These are phyloP conservation scores for Telopea speciosissima DNA, from an alignment of 177 flowering plant species.

Conservation along the genomic window DNA sequence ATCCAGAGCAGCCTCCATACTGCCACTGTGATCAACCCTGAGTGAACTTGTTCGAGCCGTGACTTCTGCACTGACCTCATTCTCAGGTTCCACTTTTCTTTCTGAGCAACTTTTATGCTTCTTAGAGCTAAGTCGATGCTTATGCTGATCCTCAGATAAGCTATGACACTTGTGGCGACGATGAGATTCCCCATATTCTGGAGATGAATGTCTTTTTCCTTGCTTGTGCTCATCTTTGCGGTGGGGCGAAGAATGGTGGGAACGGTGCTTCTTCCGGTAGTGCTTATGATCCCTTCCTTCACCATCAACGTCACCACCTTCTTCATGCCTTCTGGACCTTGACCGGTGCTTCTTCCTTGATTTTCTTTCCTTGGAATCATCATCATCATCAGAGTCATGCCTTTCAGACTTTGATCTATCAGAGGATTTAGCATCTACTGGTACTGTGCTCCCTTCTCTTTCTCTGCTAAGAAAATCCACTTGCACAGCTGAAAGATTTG, in stretches of 20 bases:
- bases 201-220: slow-evolving; percentile 41
- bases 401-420: slow-evolving; percentile 24
- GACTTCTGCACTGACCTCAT: slow-evolving; percentile 26
- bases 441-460: slow-evolving; percentile 58
- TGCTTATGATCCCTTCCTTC: slow-evolving; percentile 32
- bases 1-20: slow-evolving; percentile 34
- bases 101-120: slow-evolving; percentile 25
- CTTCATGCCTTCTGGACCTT: slow-evolving; percentile 24
- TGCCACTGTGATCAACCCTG: slow-evolving; percentile 22
- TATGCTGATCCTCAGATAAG: slow-evolving; percentile 20
- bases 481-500: slow-evolving; percentile 27
- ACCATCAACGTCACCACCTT: slow-evolving; percentile 16
- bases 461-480: slow-evolving; percentile 27
- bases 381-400: slow-evolving; percentile 29
- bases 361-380: slow-evolving; percentile 30
- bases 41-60: slow-evolving; percentile 30
- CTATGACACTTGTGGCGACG: slow-evolving; percentile 17
- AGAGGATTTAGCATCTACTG: slow-evolving; percentile 24
- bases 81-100: slow-evolving; percentile 46
- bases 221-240: slow-evolving; percentile 44
- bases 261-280: slow-evolving; percentile 44
- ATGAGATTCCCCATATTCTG: slow-evolving; percentile 34
- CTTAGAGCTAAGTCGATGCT: slow-evolving; percentile 19
- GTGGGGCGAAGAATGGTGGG: slow-evolving; percentile 37
- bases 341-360: slow-evolving; percentile 34